A percentile compares a stretch with the other conserved stretches of the same genome.
phyloP scores from a whole-genome alignment of 805 yeast species.

The Schizosaccharomyces cryophilus region DNA sequence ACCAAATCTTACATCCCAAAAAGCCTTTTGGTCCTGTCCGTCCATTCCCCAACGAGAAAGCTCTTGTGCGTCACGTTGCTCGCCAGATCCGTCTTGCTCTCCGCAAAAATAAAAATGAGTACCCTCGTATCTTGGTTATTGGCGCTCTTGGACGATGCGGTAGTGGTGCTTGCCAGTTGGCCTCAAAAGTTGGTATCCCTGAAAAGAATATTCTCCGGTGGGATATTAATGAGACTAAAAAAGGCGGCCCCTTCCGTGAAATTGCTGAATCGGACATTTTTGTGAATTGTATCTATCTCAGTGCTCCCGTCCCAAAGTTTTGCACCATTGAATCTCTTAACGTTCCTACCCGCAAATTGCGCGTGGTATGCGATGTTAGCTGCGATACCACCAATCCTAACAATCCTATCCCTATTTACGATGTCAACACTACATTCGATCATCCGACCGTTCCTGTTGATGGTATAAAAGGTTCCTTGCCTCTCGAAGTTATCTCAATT shows the following conservation, averaged over 20 bases:
- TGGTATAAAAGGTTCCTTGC: conserved; percentile 36
- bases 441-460: conserved; percentile 76
- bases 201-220: conserved; percentile 63
- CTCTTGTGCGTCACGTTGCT: conserved; percentile 48
- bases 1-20: conserved; percentile 40
- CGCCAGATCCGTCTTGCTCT: conserved; percentile 9
- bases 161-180: conserved; percentile 76
- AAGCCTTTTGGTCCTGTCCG: conserved; percentile 55
- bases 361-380: conserved; percentile 88
- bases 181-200: conserved; percentile 67
- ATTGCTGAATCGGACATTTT: conserved; percentile 72
- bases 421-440: conserved; percentile 67
- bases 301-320: conserved; percentile 84
- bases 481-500: conserved; percentile 67
- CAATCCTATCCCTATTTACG: conserved; percentile 89
- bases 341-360: conserved; percentile 41
- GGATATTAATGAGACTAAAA: conserved; percentile 93
- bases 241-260: conserved; percentile 92
- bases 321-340: conserved; percentile 46
- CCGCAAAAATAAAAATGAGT: conserved; percentile 13
- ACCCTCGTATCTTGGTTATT: conserved; percentile 62
- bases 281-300: conserved; percentile 85
- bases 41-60: conserved; percentile 62
- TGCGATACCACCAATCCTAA: conserved; percentile 98
- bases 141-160: conserved; percentile 99